A percentile compares a stretch with the other conserved stretches of the same genome.
Evolutionary conservation across 225 moss, liverwort and hornwort species (phyloP).

Genomic region (Pleurozium schreberi): DNA sequence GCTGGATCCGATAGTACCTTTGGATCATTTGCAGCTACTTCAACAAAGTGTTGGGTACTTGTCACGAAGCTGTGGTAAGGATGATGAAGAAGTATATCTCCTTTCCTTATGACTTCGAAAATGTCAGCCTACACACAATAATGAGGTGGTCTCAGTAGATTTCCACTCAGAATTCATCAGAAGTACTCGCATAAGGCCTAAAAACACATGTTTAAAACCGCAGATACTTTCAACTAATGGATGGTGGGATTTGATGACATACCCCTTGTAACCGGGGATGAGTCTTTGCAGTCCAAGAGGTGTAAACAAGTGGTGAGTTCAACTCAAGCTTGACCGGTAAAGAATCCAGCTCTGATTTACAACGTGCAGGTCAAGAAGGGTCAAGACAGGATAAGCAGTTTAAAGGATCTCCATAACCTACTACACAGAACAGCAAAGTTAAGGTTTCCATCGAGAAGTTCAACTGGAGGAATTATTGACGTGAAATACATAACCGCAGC

Average conservation of each 20-base stretch:
- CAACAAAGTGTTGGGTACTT: constrained; percentile 53
- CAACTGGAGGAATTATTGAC: not conserved
- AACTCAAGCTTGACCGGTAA: constrained; percentile 32
- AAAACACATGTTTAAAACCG: not conserved
- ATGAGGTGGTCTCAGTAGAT: not conserved
- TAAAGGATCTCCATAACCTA: not conserved
- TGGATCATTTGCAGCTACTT: constrained; percentile 41
- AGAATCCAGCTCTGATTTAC: constrained; percentile 38
- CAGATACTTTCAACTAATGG: not conserved
- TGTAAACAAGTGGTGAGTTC: constrained; percentile 31
- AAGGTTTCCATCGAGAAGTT: not conserved
- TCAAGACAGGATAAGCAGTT: not conserved
- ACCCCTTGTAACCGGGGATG: constrained; percentile 64
- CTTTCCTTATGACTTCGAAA: constrained; percentile 49
- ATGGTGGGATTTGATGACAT: not conserved
- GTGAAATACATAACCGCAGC: not conserved
- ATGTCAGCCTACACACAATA: constrained; percentile 27
- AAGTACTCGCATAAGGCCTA: no score
- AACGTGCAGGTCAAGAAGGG: not conserved
- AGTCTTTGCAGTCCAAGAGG: constrained; percentile 43
- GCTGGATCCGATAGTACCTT: constrained; percentile 21
- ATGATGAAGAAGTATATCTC: constrained; percentile 48
- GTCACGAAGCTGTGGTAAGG: constrained; percentile 53
- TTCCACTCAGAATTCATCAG: not conserved
- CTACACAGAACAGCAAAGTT: not conserved